Evolutionary conservation across 1,284 basidiomycete species (phyloP).

Genomic region (Coniferiporia sulphurascens): DNA sequence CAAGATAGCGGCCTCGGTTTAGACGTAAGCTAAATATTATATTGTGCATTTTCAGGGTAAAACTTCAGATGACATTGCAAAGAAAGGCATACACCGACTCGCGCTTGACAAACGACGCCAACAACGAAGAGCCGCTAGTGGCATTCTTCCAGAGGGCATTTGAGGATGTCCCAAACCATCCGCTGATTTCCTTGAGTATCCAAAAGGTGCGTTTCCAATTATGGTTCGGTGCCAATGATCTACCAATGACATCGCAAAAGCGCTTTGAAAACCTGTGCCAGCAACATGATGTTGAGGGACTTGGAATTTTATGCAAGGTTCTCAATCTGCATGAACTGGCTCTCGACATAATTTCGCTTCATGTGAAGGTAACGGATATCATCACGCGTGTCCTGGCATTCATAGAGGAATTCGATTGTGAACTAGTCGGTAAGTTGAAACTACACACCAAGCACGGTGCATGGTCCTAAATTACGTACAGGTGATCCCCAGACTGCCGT

Average conservation of each 20-base stretch:
- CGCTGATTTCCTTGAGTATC: constrained; percentile 51
- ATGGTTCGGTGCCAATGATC: background rate
- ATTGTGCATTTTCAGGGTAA: background rate
- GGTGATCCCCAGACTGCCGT: constrained; percentile 80
- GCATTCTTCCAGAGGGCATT: constrained; percentile 52
- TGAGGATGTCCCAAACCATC: constrained; percentile 55
- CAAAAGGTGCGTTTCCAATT: constrained; percentile 42
- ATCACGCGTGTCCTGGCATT: constrained; percentile 57
- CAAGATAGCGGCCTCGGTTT: constrained; percentile 6
- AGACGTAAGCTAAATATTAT: background rate
- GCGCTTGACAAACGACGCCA: constrained; percentile 52
- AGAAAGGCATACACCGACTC: constrained; percentile 54
- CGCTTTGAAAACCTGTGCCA: constrained; percentile 45
- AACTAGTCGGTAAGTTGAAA: constrained; percentile 59
- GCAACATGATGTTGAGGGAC: constrained; percentile 49
- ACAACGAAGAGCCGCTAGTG: constrained; percentile 41
- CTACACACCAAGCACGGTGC: background rate
- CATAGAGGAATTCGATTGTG: constrained; percentile 69
- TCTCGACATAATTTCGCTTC: constrained; percentile 67
- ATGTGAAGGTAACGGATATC: constrained; percentile 56
- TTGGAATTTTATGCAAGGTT: constrained; percentile 61
- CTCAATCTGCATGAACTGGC: constrained; percentile 52
- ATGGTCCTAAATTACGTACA: constrained; percentile 27
- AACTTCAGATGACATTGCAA: background rate
- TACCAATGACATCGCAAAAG: constrained; percentile 30